Conservation (phyloP, 1,284 basidiomycete genomes). For the Leccinum laetum region DNA sequence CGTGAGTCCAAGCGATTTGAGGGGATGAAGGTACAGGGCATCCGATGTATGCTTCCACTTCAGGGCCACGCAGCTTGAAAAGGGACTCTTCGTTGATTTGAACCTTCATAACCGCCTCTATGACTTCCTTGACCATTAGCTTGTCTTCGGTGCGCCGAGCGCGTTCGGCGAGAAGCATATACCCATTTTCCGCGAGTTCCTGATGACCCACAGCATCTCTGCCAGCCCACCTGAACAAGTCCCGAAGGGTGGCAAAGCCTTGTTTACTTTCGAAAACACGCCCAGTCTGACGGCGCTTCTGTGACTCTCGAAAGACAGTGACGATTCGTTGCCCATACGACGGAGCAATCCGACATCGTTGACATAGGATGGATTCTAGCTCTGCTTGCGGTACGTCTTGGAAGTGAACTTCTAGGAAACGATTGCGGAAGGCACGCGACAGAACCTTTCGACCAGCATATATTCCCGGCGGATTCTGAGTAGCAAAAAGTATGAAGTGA, state of each 20-base stretch:
- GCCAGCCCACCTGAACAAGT: constrained; percentile 97
- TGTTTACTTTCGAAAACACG: constrained; percentile 98
- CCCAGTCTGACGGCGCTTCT: constrained; percentile 87
- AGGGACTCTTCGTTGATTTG: constrained; percentile 71
- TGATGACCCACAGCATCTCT: constrained; percentile 89
- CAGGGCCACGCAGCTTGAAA: constrained; percentile 63
- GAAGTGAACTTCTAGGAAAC: constrained; percentile 99
- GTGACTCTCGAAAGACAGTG: constrained; percentile 90
- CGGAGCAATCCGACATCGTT: constrained; percentile 88
- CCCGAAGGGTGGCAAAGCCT: constrained; percentile 95
- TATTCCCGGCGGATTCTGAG: constrained; percentile 97
- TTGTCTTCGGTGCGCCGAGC: constrained; percentile 87
- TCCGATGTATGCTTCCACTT: constrained; percentile 52
- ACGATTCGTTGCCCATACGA: constrained; percentile 94
- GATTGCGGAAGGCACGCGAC: constrained; percentile 96
- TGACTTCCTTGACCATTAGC: constrained; percentile 86
- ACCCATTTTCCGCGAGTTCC: constrained; percentile 94
- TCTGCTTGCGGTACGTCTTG: constrained; percentile 96
- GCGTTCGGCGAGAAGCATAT: constrained; percentile 97
- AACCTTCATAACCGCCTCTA: constrained; percentile 91
- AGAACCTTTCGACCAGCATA: constrained; percentile 97
- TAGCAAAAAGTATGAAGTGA: constrained; percentile 98
- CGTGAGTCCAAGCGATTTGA: constrained; percentile 85
- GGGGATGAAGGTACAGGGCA: constrained; percentile 52
- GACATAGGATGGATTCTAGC: constrained; percentile 90